phyloP scores from a whole-genome alignment of 169 alveolate genomes.

The Cryptosporidium sp. region DNA sequence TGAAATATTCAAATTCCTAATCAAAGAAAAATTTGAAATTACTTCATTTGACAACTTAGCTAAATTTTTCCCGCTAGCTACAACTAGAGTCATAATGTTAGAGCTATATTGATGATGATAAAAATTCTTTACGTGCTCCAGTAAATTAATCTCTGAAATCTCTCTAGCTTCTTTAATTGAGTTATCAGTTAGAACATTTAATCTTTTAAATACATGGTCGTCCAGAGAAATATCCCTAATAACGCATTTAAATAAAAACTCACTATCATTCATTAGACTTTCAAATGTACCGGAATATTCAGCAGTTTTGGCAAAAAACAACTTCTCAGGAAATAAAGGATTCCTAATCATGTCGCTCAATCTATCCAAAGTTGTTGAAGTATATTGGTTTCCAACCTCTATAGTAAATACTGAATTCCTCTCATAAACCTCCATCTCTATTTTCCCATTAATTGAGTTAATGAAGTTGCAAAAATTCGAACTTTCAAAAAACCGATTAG shows the following conservation, averaged over 20 bases:
- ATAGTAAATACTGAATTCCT: not conserved
- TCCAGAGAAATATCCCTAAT: conserved; percentile 8
- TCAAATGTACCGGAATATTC: conserved; percentile 27
- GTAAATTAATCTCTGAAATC: conserved; percentile 15
- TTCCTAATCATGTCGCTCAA: conserved; percentile 14
- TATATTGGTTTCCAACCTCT: not conserved
- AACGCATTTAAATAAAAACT: not conserved
- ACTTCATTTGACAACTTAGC: conserved; percentile 1
- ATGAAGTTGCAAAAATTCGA: conserved; percentile 17
- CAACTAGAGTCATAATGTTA: conserved; percentile 15
- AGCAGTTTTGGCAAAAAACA: not conserved
- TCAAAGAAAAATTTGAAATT: not conserved
- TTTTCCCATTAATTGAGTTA: not conserved
- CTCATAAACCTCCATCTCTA: not conserved
- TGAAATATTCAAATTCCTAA: conserved; percentile 10
- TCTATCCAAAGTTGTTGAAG: conserved; percentile 1
- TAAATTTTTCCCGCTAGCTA: not conserved
- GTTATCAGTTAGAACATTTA: conserved; percentile 1
- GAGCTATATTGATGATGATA: not conserved
- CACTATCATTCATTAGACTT: not conserved
- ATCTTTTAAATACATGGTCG: not conserved
- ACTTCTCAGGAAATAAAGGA: conserved; percentile 22
- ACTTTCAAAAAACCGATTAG: conserved; percentile 2
- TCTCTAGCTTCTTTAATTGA: conserved; percentile 17
- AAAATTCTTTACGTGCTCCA: conserved; percentile 22